These are phyloP conservation scores for Metarhizium brunneum DNA, from an alignment of 2,329 filamentous ascomycete genomes.

Conservation along the genomic window DNA sequence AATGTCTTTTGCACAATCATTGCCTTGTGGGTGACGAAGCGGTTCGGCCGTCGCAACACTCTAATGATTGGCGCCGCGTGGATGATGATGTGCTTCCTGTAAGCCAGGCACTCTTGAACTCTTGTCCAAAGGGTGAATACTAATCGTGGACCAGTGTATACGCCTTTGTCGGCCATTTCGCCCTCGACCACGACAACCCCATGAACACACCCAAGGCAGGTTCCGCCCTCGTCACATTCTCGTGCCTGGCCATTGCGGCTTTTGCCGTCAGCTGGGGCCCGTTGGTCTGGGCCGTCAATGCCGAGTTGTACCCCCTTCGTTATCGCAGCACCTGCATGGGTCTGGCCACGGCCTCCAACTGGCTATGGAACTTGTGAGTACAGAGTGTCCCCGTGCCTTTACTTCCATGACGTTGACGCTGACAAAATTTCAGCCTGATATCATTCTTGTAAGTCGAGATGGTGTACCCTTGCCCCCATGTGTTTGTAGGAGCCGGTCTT, in stretches of 20 bases:
- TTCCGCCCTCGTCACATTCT: constrained; percentile 56
- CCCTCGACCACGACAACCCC: constrained; percentile 31
- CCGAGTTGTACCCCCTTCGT: constrained; percentile 54
- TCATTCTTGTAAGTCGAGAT: constrained; percentile 32
- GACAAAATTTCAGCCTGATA: constrained; percentile 21
- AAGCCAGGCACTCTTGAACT: background rate
- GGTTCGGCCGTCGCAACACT: constrained; percentile 52
- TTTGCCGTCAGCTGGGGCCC: constrained; percentile 65
- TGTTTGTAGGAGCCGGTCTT: background rate
- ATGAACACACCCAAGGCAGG: constrained; percentile 39
- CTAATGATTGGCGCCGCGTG: constrained; percentile 55
- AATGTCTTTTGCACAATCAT: constrained; percentile 59
- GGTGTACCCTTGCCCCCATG: background rate
- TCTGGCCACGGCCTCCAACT: constrained; percentile 48
- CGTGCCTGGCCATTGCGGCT: constrained; percentile 57
- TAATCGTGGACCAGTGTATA: constrained; percentile 24
- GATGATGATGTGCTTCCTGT: constrained; percentile 46
- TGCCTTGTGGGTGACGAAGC: constrained; percentile 56
- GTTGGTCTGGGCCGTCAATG: constrained; percentile 56
- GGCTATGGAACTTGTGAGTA: constrained; percentile 53
- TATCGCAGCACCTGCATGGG: constrained; percentile 46
- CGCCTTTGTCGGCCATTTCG: constrained; percentile 38
- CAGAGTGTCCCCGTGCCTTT: constrained; percentile 4
- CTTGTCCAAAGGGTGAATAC: background rate
- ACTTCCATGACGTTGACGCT: background rate